Evolutionary conservation across 345 rosid genomes (phyloP).

Genomic region (Orychophragmus violaceus): DNA sequence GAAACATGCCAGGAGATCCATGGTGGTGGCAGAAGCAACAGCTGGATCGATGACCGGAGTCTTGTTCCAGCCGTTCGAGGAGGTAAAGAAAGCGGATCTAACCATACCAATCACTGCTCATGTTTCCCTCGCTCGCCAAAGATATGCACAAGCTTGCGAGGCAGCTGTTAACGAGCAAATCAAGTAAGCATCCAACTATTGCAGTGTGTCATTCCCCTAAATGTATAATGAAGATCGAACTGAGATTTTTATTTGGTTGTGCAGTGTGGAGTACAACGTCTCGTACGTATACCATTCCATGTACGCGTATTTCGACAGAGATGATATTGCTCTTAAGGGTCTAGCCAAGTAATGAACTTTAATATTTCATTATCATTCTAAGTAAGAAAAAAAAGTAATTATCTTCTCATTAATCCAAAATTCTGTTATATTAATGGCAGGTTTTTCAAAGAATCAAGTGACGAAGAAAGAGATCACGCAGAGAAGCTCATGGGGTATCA

Average conservation of each 20-base stretch:
- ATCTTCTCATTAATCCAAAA: too few species aligned
- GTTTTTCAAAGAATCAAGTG: slow-evolving; percentile 85
- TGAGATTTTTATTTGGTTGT: too few species aligned
- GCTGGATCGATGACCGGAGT: slow-evolving; percentile 52
- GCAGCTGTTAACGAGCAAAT: slow-evolving; percentile 77
- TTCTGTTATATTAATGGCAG: too few species aligned
- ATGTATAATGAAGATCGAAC: too few species aligned
- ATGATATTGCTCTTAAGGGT: slow-evolving; percentile 63
- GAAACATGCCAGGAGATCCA: background rate
- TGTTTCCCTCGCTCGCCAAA: slow-evolving; percentile 68
- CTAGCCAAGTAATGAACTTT: slow-evolving; percentile 60
- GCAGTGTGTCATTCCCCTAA: background rate
- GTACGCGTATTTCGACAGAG: slow-evolving; percentile 85
- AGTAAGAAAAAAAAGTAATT: too few species aligned
- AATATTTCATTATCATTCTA: too few species aligned
- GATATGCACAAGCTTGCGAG: slow-evolving; percentile 41
- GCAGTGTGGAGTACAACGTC: slow-evolving; percentile 82
- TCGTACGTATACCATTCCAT: slow-evolving; percentile 79
- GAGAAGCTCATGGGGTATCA: slow-evolving; percentile 79
- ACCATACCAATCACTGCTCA: slow-evolving; percentile 45
- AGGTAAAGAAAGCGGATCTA: slow-evolving; percentile 56
- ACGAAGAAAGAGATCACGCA: slow-evolving; percentile 80
- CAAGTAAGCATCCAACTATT: slow-evolving; percentile 42
- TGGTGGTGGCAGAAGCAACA: slow-evolving; percentile 31
- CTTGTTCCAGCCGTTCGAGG: slow-evolving; percentile 69